Evolutionary conservation across 129 eudicot species (phyloP).

Genomic region (Kitagawia praeruptora): DNA sequence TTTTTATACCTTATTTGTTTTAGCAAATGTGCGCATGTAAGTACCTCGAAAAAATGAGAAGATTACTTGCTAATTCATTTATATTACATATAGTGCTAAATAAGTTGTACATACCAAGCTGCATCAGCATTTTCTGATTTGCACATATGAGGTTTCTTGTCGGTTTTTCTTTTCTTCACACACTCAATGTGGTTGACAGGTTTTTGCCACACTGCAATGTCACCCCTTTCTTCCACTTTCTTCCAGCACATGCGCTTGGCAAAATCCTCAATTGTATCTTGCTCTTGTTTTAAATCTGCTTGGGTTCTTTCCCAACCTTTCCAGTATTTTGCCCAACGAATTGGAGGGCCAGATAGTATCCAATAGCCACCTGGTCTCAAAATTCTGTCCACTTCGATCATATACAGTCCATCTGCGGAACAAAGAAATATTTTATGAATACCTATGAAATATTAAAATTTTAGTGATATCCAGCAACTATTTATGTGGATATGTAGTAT

Average conservation of each 20-base stretch:
- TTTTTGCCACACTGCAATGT: constrained; percentile 79
- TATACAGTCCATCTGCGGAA: constrained; percentile 63
- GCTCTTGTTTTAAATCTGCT: constrained; percentile 82
- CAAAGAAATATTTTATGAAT: not conserved
- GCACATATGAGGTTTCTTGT: constrained; percentile 62
- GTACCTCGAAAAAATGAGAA: not conserved
- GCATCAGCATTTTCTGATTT: constrained; percentile 69
- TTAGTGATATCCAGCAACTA: not conserved
- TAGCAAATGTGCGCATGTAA: not conserved
- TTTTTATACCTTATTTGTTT: constrained; percentile 58
- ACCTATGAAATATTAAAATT: not conserved
- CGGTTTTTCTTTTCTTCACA: constrained; percentile 29
- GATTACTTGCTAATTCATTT: not conserved
- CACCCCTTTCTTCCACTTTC: constrained; percentile 65
- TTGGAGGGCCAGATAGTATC: constrained; percentile 97
- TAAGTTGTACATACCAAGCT: constrained; percentile 46
- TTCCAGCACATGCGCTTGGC: constrained; percentile 83
- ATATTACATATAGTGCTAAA: not conserved
- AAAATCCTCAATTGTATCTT: constrained; percentile 57
- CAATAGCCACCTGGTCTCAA: constrained; percentile 96
- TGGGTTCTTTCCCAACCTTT: constrained; percentile 86
- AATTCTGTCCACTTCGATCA: constrained; percentile 82
- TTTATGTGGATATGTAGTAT: not conserved
- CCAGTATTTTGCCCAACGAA: constrained; percentile 64
- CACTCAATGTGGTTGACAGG: constrained; percentile 82